Evolutionary conservation across 1,284 basidiomycete genomes (phyloP).

Genomic region (Leccinum laetum): DNA sequence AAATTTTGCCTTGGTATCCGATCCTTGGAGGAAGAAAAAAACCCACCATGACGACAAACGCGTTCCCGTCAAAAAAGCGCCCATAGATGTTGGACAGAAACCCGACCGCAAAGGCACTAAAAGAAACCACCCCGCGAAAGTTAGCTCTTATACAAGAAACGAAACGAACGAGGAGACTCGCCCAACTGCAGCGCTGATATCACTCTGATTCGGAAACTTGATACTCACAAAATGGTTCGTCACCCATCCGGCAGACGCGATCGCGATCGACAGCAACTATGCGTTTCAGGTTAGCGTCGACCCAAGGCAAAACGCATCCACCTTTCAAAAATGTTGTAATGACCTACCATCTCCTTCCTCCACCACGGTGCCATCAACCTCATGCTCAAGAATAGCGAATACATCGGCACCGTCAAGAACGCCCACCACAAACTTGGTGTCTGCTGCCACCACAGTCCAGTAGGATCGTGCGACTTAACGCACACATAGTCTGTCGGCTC

Average conservation of each 20-base stretch:
- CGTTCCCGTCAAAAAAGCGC: constrained; percentile 75
- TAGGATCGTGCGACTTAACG: constrained; percentile 48
- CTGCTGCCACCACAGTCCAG: constrained; percentile 59
- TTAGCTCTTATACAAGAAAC: not conserved
- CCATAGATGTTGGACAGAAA: constrained; percentile 84
- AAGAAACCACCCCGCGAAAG: not conserved
- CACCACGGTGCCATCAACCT: constrained; percentile 76
- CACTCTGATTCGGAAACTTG: constrained; percentile 69
- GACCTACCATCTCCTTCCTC: constrained; percentile 66
- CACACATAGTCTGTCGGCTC: constrained; percentile 66
- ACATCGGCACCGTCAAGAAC: constrained; percentile 82
- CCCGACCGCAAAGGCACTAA: constrained; percentile 80
- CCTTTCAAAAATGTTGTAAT: not conserved
- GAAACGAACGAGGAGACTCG: constrained; percentile 22
- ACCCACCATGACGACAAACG: constrained; percentile 76
- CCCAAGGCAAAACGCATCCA: not conserved
- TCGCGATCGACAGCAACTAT: constrained; percentile 61
- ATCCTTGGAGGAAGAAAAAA: not conserved
- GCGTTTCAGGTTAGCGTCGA: not conserved
- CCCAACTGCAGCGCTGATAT: constrained; percentile 76
- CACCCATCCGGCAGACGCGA: constrained; percentile 79
- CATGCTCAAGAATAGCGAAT: constrained; percentile 72
- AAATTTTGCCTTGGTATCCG: not conserved
- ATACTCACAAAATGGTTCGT: constrained; percentile 73
- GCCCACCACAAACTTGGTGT: constrained; percentile 62